Evolutionary conservation across 2,329 filamentous ascomycete species (phyloP), one percentile per base, ranked within the genome.

Genomic region (Alternaria brassicicola): DNA sequence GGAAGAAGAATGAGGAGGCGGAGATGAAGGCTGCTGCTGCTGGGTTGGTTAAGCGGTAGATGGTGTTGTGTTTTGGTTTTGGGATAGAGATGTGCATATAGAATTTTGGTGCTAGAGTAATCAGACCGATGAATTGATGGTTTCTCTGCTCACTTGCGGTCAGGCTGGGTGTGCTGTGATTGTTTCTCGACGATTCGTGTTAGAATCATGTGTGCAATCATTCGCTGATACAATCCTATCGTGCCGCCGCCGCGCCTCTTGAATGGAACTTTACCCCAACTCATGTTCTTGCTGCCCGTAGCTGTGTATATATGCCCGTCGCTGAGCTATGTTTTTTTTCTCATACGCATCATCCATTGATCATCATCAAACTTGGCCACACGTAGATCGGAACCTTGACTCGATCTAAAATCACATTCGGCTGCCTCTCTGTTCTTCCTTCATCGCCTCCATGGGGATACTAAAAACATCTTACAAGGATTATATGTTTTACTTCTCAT

Each of bases 1-100:
- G 59, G 59, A 74, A 73, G 68, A 75, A 66, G 66, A 75, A 75
- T 39, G 64, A 62, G 45, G 71, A 71, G 62, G 56, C 64, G 15
- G 71, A 75, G 65, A 68, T 69, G 62, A 68, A 62, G 60, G 70
- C 69, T 5, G 38, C 49, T 3, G 59, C 53, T 8, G 57, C 59
- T 36, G 67, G 67, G 2, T 41, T 60, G 48, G 35, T 63, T 2
- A 58, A 61, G 46, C 39, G 38, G 33, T 55, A 45, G 45, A 46
- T 23, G 6, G 8, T 8, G 30, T 19, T 6, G 13, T 23, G 17
- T 6, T 21, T 10, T 21, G 2, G 48, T 26, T 28, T 21, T 17
- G 10, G 48, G 36, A 41, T 28, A 35, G n/a, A 33, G 21, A 28
- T 47, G 36, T 36, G 19, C 25, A 45, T 43, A 17, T 31, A 31